A percentile compares a stretch with the other conserved stretches of the same genome.
These are phyloP conservation scores for Aspergillaceae sp. DNA, from an alignment of 2,329 filamentous ascomycete genomes.

Conservation along the genomic window DNA sequence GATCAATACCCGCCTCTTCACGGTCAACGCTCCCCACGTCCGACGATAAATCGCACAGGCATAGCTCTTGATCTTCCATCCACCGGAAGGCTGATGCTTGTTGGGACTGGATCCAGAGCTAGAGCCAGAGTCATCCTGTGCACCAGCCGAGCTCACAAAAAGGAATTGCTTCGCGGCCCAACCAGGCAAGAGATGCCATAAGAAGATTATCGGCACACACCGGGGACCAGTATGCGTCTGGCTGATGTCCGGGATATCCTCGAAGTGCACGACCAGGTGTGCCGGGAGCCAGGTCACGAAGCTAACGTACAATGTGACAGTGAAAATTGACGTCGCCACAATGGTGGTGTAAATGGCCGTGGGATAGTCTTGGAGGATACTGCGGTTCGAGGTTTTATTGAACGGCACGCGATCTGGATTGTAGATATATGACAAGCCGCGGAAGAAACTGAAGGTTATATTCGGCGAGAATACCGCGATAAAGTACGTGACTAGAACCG, in stretches of 20 bases:
- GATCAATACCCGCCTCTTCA: constrained; percentile 55
- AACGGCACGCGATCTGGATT: constrained; percentile 40
- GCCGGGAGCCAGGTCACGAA: constrained; percentile 62
- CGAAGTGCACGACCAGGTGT: constrained; percentile 67
- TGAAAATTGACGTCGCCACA: constrained; percentile 65
- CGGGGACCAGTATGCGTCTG: constrained; percentile 58
- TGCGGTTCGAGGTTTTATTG: constrained; percentile 48
- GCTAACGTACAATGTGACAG: constrained; percentile 60
- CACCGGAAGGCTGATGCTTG: no score
- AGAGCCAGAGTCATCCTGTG: constrained; percentile 28
- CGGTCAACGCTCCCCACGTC: constrained; percentile 54
- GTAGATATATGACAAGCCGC: constrained; percentile 58
- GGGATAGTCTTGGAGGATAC: constrained; percentile 55
- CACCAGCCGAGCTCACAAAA: constrained; percentile 51
- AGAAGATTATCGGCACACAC: constrained; percentile 33
- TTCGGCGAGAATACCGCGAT: constrained; percentile 63
- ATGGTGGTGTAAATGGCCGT: constrained; percentile 58
- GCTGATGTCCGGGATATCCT: constrained; percentile 59
- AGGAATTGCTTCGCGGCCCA: constrained; percentile 66
- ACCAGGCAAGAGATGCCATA: constrained; percentile 59
- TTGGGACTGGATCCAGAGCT: constrained; percentile 6
- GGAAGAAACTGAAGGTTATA: constrained; percentile 66
- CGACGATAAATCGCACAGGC: constrained; percentile 53
- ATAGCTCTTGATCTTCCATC: no score
- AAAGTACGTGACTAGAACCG: constrained; percentile 52